Base-by-base conservation (phyloP, 495 filamentous ascomycete species). In the Trichoderma reesei region DNA sequence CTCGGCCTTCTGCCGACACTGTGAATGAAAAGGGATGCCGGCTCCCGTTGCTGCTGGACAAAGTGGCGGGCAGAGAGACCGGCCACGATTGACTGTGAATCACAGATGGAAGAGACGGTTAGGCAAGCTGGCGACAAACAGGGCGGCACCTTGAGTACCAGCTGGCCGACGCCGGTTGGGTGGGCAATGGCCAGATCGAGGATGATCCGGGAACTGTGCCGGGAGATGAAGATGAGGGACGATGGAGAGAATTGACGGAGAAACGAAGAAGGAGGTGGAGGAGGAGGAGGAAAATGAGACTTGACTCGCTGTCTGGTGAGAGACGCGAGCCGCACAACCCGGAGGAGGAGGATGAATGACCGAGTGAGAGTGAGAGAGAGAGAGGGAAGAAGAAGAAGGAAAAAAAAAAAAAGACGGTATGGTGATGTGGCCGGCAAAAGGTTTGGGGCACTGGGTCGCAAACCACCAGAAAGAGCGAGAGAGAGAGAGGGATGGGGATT, bases 61-160 rank as follows among this genome's bases (percentile, higher is more conserved):
- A 26, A 34, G 51, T 34, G 51, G 26, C 18, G 31, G 51, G 51
- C 51, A 54, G 51, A 18, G 51, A 56, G 34, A 56, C 26, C 26
- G 44, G 51, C 33, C 33, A 56, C 51, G 26, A 56, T 34, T 56
- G 51, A 56, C 20, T 33, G 51, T 56, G 51, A 56, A 33, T 56
- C 51, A 56, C 67, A 16, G 69, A 72, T 9, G 71, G 76, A 54
- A 64, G 69, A 39, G 65, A 31, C 61, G 72, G 42, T 73, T 72
- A 13, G 77, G 72, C 37, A 67, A 69, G 42, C 64, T 78, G 34
- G 78, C 78, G 31, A 63, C 72, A 1, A 70, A 74, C 33, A n/a
- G 51, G 26, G 51, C 18, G 5, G 18, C 26, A 34, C 51, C 26
- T 34, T 26, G 26, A 9, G 20, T 20, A 56, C 51, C 51, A 33